Percentiles rank a stretch among this genome's conserved stretches.
These are phyloP conservation scores for Ceratocystis cacaofunesta DNA, from an alignment of 2,329 filamentous ascomycete genomes.

Conservation along the genomic window DNA sequence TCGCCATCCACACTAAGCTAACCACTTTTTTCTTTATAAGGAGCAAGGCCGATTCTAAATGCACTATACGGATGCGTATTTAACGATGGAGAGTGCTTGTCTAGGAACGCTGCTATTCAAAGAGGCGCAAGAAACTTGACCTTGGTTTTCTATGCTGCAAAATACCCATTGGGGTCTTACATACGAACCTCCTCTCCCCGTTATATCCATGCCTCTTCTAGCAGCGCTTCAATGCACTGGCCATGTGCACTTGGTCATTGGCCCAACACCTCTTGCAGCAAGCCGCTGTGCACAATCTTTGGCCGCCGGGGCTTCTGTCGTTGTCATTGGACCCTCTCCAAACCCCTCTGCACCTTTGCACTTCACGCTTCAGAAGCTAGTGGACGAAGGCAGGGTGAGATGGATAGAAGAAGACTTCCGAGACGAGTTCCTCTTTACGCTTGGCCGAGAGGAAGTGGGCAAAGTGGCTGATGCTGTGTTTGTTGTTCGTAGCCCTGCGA, in stretches of 20 bases:
- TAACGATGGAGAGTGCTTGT: not conserved
- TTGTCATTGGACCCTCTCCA: slow-evolving; percentile 52
- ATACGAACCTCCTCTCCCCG: not conserved
- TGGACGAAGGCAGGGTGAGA: slow-evolving; percentile 50
- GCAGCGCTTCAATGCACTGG: slow-evolving; percentile 54
- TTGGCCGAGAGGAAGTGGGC: slow-evolving; percentile 69
- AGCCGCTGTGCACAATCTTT: slow-evolving; percentile 67
- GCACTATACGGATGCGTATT: not conserved
- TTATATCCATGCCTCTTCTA: slow-evolving; percentile 34
- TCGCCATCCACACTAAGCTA: slow-evolving; percentile 10
- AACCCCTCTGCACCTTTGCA: slow-evolving; percentile 40
- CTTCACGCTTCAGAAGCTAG: slow-evolving; percentile 42
- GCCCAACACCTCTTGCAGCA: slow-evolving; percentile 74
- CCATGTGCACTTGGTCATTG: slow-evolving; percentile 72
- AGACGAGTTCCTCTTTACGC: slow-evolving; percentile 53
- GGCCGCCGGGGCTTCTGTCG: slow-evolving; percentile 64
- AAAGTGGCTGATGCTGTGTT: slow-evolving; percentile 82
- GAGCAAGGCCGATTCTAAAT: not conserved
- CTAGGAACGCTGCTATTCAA: not conserved
- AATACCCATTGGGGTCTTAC: not conserved
- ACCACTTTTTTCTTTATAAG: not conserved
- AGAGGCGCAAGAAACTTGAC: not conserved
- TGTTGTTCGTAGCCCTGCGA: slow-evolving; percentile 39
- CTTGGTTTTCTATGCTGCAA: not conserved
- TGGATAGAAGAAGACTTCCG: slow-evolving; percentile 54